Conservation (phyloP, 2,329 filamentous ascomycete species). For the Ceratocystis lukuohia region DNA sequence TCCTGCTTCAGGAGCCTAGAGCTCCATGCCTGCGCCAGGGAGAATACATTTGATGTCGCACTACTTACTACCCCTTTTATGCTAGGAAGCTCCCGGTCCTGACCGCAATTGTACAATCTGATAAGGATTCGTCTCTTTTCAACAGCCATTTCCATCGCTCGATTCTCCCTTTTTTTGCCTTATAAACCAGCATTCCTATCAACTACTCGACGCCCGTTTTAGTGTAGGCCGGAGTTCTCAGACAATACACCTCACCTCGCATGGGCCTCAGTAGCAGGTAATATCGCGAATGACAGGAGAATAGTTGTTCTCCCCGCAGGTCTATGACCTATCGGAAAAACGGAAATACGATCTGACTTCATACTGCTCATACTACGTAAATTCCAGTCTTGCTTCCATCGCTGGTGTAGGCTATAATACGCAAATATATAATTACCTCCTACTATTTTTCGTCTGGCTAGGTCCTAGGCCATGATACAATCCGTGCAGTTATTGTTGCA, state of each 20-base stretch:
- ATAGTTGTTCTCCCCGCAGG: not conserved
- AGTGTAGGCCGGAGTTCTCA: not conserved
- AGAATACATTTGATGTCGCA: not conserved
- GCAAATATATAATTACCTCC: too few species aligned
- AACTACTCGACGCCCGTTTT: not conserved
- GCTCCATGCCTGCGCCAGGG: not conserved
- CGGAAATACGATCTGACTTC: not conserved
- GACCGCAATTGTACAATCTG: slow-evolving; percentile 2
- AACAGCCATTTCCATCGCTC: not conserved
- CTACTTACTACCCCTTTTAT: not conserved
- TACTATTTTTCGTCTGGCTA: not conserved
- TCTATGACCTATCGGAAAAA: not conserved
- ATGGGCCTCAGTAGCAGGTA: not conserved
- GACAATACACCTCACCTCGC: not conserved
- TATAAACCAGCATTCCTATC: not conserved
- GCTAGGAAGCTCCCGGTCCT: not conserved
- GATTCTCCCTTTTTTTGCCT: not conserved
- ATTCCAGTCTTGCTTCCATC: too few species aligned
- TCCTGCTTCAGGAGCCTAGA: not conserved
- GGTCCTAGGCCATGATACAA: not conserved
- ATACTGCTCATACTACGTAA: too few species aligned
- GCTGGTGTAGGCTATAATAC: too few species aligned
- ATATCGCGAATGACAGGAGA: not conserved
- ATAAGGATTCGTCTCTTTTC: not conserved
- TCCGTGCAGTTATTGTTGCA: not conserved